These are phyloP conservation scores for Dactylellina cionopaga DNA, from an alignment of 2,329 filamentous ascomycete genomes.

Conservation along the genomic window DNA sequence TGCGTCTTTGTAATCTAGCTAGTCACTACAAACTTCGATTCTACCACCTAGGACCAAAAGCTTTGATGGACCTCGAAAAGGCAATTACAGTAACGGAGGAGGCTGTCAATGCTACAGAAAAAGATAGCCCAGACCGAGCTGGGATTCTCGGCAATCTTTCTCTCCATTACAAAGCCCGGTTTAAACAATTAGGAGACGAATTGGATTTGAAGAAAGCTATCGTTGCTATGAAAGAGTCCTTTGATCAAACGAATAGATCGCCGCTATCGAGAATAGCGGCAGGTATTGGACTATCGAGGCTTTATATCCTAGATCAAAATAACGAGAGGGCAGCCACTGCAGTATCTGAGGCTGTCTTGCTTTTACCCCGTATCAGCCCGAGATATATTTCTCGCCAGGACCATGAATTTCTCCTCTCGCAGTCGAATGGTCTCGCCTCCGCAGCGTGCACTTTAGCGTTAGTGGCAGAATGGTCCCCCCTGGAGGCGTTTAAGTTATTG, in stretches of 20 bases:
- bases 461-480: background rate
- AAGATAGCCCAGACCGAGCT: too few species aligned
- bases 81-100: background rate
- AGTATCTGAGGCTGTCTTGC: background rate
- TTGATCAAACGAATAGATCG: background rate
- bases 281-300: background rate
- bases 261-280: background rate
- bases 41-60: background rate
- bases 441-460: background rate
- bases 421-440: background rate
- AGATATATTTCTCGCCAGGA: conserved; percentile 17
- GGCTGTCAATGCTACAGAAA: background rate
- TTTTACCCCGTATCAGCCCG: conserved; percentile 4
- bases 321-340: background rate
- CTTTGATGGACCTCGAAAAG: background rate
- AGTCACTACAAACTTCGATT: background rate
- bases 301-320: background rate
- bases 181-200: background rate
- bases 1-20: background rate
- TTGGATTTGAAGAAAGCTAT: background rate
- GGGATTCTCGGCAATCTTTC: too few species aligned
- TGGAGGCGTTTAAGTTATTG: background rate
- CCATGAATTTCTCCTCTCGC: conserved; percentile 2
- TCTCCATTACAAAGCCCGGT: background rate
- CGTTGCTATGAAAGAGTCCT: too few species aligned